phyloP scores from a whole-genome alignment of 768 basidiomycete species.

The Amanita muscaria region DNA sequence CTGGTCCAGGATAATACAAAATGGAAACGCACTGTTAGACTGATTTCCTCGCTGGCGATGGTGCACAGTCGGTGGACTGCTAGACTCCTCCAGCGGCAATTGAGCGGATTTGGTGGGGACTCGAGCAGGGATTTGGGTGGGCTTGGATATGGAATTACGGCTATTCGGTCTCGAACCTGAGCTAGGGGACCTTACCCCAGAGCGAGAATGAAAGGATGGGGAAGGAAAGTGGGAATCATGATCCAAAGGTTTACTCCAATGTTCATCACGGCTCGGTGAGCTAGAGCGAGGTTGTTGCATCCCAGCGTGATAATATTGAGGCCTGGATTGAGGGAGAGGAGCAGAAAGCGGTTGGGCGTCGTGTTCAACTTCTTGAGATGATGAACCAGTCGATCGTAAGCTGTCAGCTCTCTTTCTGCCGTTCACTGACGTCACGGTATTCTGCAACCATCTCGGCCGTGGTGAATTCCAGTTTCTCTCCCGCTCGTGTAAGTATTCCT shows the following conservation, averaged over 20 bases:
- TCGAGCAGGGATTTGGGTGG: slow-evolving; percentile 3
- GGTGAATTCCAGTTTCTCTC: slow-evolving; percentile 69
- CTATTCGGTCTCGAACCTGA: too few species aligned
- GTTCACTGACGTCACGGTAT: slow-evolving; percentile 10
- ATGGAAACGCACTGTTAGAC: too few species aligned
- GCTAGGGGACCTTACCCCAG: slow-evolving; percentile 3
- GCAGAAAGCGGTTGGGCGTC: not conserved
- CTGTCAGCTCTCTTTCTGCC: slow-evolving; percentile 3
- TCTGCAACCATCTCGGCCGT: slow-evolving; percentile 41
- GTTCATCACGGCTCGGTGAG: too few species aligned
- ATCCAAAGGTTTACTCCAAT: too few species aligned
- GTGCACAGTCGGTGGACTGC: too few species aligned
- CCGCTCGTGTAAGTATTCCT: slow-evolving; percentile 28
- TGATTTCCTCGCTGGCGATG: too few species aligned
- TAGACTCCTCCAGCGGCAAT: too few species aligned
- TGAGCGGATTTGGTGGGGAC: not conserved
- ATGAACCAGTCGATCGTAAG: slow-evolving; percentile 2
- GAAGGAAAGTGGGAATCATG: not conserved
- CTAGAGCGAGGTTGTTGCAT: too few species aligned
- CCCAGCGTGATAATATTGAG: not conserved
- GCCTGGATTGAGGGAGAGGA: not conserved
- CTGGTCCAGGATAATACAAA: too few species aligned
- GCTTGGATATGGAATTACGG: not conserved
- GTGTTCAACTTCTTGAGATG: not conserved
- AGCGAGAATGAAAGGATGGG: not conserved